Evolutionary conservation across 2,329 filamentous ascomycete genomes (phyloP), one percentile per base, ranked within the genome.

Genomic region (Xylogone sp.): DNA sequence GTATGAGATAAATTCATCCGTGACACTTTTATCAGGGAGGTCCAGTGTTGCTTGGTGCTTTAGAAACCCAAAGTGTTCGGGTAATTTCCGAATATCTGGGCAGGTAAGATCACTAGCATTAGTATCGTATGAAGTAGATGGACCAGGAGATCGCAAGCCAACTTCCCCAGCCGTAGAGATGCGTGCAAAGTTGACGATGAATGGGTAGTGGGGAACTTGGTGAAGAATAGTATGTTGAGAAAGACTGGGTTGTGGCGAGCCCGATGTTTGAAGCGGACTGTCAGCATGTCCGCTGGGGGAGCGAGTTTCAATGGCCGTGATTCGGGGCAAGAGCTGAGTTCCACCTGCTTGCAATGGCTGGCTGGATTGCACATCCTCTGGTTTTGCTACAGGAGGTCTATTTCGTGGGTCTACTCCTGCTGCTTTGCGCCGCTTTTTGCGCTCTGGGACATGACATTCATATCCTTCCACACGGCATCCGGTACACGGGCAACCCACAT

Each of bases 21-120:
- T 49, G 8, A 56, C 44, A n/a, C 39, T 22, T 43, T 50, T 51
- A 12, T 51, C 42, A 1, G 55, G 56, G 20, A 59, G 48, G 42
- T 45, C 45, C 10, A 60, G 49, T 9, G 50, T 55, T 2, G 53
- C 58, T 20, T 57, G 57, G 2, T 52, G 53, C 22, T 51, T 52
- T 16, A 60, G 49, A 50, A 53, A 60, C n/a, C 52, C 24, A 2
- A 56, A 43, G 21, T 60, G 56, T 2, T 59, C 18, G 18, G n/a
- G 12, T 16, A 5, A 4, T 16, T 18, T 39, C 4, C n/a, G 12
- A 16, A 13, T 16, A 16, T 16, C 13, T 39, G 8, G 6, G 34
- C 8, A 39, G 13, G 34, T 6, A 16, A 39, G 8, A 16, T 16
- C n/a, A 16, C n/a, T 13, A 5, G 34, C n/a, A 16, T 39, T 39